phyloP scores from a whole-genome alignment of 495 filamentous ascomycete genomes.

The Penicillium goetzii region DNA sequence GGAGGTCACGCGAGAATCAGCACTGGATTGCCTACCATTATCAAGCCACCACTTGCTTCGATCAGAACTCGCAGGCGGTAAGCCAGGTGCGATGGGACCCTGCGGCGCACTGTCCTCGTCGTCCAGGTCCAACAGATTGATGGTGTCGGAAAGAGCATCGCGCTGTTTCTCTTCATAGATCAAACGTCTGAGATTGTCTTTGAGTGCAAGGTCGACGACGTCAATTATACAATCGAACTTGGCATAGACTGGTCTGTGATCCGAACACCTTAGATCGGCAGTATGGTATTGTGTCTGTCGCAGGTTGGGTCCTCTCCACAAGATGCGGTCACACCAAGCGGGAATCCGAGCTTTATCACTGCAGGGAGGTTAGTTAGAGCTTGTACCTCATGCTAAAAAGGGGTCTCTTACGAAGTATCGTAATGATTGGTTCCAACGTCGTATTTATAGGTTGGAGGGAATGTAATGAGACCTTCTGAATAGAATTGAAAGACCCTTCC shows the following conservation, averaged over 20 bases:
- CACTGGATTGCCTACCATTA: conserved; percentile 54
- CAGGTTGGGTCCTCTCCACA: conserved; percentile 82
- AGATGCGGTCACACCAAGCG: conserved; percentile 93
- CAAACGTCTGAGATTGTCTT: conserved; percentile 67
- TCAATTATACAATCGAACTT: conserved; percentile 81
- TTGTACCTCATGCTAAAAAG: background rate
- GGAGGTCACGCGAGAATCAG: background rate
- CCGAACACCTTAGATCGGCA: conserved; percentile 82
- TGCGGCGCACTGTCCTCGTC: conserved; percentile 77
- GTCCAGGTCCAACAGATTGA: conserved; percentile 60
- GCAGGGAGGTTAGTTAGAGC: background rate
- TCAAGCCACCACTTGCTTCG: conserved; percentile 94
- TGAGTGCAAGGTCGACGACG: conserved; percentile 72
- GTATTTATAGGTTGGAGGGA: conserved; percentile 94
- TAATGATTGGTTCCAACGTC: conserved; percentile 85
- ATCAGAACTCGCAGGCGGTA: conserved; percentile 91
- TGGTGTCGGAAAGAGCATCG: conserved; percentile 45
- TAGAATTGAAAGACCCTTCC: conserved; percentile 89
- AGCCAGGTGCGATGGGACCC: conserved; percentile 73
- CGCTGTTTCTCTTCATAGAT: conserved; percentile 71
- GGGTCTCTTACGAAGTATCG: conserved; percentile 77
- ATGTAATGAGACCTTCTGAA: conserved; percentile 81
- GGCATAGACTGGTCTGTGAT: conserved; percentile 92
- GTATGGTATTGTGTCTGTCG: conserved; percentile 79
- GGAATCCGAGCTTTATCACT: conserved; percentile 94